Evolutionary conservation across 352 stramenopile genomes (phyloP).

Genomic region (Globisporangium takayamanum): DNA sequence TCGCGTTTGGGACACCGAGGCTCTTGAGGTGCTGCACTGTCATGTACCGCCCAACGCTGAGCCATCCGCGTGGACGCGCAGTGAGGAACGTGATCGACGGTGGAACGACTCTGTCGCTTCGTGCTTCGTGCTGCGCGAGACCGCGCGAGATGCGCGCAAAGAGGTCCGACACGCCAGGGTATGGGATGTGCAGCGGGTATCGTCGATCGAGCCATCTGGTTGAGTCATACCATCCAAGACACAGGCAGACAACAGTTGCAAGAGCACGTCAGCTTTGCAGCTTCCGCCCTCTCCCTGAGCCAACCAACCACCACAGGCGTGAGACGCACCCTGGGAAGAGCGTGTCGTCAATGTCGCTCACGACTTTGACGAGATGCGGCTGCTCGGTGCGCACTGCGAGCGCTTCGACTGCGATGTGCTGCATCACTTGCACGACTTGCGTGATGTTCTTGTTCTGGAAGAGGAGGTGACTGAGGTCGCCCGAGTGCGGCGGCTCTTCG

Average conservation of each 20-base stretch:
- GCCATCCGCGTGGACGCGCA: conserved; percentile 67
- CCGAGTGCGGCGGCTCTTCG: conserved; percentile 50
- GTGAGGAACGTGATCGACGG: conserved; percentile 81
- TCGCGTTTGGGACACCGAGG: conserved; percentile 65
- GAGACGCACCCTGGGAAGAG: conserved; percentile 48
- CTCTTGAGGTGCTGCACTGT: conserved; percentile 76
- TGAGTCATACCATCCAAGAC: too few relatives aligned
- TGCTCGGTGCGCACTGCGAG: conserved; percentile 53
- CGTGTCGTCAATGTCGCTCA: conserved; percentile 87
- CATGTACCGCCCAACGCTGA: conserved; percentile 72
- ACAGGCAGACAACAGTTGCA: neutral
- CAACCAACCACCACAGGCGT: neutral
- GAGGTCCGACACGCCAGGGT: conserved; percentile 71
- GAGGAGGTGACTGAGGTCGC: conserved; percentile 72
- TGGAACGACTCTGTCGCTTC: conserved; percentile 20
- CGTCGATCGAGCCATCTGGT: conserved; percentile 57
- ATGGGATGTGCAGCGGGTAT: conserved; percentile 71
- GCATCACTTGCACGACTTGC: conserved; percentile 74
- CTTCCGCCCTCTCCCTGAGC: too few relatives aligned
- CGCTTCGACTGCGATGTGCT: conserved; percentile 77
- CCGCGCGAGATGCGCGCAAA: conserved; percentile 59
- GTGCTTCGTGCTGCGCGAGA: conserved; percentile 25
- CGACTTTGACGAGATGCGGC: conserved; percentile 70
- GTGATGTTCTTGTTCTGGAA: conserved; percentile 76
- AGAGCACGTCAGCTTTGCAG: neutral